Percentiles rank a stretch among this genome's conserved stretches.
Evolutionary conservation across 192 early-diverging fungal species (phyloP).

Genomic region (Globomyces pollinis-pini): DNA sequence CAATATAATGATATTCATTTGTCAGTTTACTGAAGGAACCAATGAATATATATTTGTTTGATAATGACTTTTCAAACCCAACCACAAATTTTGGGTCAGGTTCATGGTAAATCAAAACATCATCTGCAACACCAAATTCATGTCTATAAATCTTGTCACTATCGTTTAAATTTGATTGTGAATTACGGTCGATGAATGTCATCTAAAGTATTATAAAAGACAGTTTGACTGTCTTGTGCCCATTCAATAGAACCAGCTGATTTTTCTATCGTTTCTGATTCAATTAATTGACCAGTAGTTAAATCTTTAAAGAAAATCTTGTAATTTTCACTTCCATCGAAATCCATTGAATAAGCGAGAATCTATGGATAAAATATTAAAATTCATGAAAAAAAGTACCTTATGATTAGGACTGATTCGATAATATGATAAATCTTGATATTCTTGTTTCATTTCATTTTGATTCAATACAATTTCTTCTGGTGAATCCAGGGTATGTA

Average conservation of each 20-base stretch:
- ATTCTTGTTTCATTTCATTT: conserved; percentile 23
- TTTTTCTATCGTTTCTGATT: conserved; percentile 13
- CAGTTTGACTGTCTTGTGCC: conserved; percentile 19
- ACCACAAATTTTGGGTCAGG: conserved; percentile 33
- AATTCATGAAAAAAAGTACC: not conserved
- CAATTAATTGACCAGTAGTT: conserved; percentile 20
- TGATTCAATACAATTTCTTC: conserved; percentile 25
- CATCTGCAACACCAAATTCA: conserved; percentile 19
- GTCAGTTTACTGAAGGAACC: conserved; percentile 19
- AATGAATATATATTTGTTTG: conserved; percentile 28
- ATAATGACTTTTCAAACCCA: conserved; percentile 18
- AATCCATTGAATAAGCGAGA: conserved; percentile 37
- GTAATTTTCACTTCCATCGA: conserved; percentile 35
- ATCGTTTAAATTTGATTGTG: too few species aligned
- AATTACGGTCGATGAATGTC: conserved; percentile 32
- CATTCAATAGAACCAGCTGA: conserved; percentile 17
- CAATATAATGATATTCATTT: conserved; percentile 17
- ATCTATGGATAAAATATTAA: not conserved
- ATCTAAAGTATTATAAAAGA: conserved; percentile 31
- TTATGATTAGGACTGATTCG: conserved; percentile 26
- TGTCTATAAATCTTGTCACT: conserved; percentile 20
- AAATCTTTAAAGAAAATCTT: conserved; percentile 33
- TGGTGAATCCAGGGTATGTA: not conserved
- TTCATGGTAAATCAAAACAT: conserved; percentile 32
- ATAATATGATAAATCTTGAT: conserved; percentile 16